Base-by-base conservation (phyloP, 148 eudicot genomes). In the Silene uniflora region DNA sequence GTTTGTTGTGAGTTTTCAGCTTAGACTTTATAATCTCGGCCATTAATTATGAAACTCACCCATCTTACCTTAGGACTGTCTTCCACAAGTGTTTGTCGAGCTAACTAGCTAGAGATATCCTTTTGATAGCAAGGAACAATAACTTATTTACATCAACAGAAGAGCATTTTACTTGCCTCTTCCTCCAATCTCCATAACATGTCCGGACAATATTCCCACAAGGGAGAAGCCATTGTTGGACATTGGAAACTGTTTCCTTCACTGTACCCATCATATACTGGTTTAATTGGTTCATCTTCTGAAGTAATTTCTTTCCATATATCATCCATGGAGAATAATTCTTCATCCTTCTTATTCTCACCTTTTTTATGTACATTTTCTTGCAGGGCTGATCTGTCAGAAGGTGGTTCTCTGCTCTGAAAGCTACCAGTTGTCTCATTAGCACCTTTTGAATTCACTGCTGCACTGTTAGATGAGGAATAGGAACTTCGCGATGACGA, bases 281-380 rank as follows among this genome's bases (percentile, higher is more conserved):
- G 86, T 76, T 84, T 85, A 11, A 85, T 85, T 63, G 83, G 80
- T 24, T 84, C 56, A 52, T 52, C 87, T 56, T 85, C 89, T 10
- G 84, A 73, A 67, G 82, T 87, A n/a, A 92, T 89, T 67, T 92
- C 95, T 78, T 86, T 90, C 97, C 97, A 92, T 81, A 92, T 92
- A 16, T 92, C 97, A 81, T 92, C 97, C 88, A 92, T 85, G 64
- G 92, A 80, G 81, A 76, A 82, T 18, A 22, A 60, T 60, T 77
- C 81, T 66, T 83, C 81, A 19, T 18, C 59, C 22, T 83, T 75
- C 19, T 77, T 67, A 19, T 64, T 77, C 24, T 47, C 76, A 64
- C 77, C 80, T 39, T 80, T 52, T 55, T 67, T 35, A 54, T 52
- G 42, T 66, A 70, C 79, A 52, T 81, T 74, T 73, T 81, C 86